Base-by-base conservation (phyloP, 164 flowering plant species). In the Tinospora cordifolia region DNA sequence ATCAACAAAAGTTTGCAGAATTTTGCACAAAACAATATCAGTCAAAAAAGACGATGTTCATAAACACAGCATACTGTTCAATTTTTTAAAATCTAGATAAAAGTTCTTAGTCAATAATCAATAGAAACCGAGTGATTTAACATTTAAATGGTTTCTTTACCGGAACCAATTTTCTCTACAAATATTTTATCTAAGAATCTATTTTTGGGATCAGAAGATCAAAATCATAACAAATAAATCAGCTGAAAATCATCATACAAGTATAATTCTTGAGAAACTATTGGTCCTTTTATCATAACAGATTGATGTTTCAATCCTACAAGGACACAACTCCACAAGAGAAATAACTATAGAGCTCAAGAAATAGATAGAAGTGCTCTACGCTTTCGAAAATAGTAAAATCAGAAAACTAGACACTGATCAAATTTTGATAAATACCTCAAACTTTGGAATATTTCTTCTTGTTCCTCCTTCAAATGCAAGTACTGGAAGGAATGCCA, bases 381-480 rank as follows among this genome's bases (percentile, higher is more conserved):
- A 63, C 40, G 36, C 1, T 30, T 7, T 34, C 66, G 19, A 30
- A 65, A 25, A 66, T 17, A n/a, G 14, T 30, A 69, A 39, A 24
- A 26, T 5, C 40, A 30, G 12, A 46, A 27, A 8, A 68, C 51
- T 12, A 54, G 38, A 47, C n/a, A 26, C 10, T 27, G 10, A 63
- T n/a, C 8, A 15, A 30, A 30, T 30, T 30, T 30, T 30, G 4
- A 30, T 30, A 2, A 30, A 30, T 30, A 92, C 98, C 98, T 90
- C 94, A 82, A 88, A 89, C 74, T 84, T 94, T 14, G 99, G 99
- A 77, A 90, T 87, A 75, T 94, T 94, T 75, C 93, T 88, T 76
- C 97, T 84, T 1, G 95, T 90, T 69, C 95, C 98, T 66, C 99
- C 99, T 85, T 94, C 99, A 89, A 94, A 94, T 67, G 99, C 97